Evolutionary conservation across 768 basidiomycete species (phyloP).

Genomic region (Tulasnella sp.): DNA sequence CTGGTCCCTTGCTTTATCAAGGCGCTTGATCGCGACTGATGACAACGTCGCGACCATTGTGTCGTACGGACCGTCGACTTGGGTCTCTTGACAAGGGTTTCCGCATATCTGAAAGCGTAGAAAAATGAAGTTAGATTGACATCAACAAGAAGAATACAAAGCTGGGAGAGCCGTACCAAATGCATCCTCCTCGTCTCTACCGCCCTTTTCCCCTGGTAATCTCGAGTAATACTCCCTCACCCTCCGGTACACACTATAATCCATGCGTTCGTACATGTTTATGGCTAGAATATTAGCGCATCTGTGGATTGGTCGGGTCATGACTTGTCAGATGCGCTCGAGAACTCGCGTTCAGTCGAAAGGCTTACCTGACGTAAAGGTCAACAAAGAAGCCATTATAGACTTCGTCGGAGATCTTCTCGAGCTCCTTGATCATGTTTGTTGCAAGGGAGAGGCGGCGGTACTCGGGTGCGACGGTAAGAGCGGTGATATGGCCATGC

Average conservation of each 20-base stretch:
- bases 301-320: not conserved
- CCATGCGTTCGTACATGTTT: constrained; percentile 82
- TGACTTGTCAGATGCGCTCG: not conserved
- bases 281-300: constrained; percentile 79
- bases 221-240: constrained; percentile 85
- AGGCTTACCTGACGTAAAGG: constrained; percentile 63
- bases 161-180: constrained; percentile 54
- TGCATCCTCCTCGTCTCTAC: constrained; percentile 77
- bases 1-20: not conserved
- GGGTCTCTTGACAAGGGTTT: constrained; percentile 34
- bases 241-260: constrained; percentile 84
- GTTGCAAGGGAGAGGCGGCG: constrained; percentile 79
- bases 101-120: constrained; percentile 33
- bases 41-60: constrained; percentile 31
- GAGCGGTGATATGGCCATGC: constrained; percentile 92
- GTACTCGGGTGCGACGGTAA: constrained; percentile 90
- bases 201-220: constrained; percentile 58
- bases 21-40: constrained; percentile 23
- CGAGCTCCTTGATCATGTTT: constrained; percentile 78
- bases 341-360: constrained; percentile 8
- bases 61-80: constrained; percentile 27
- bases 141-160: not conserved
- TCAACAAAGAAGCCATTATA: constrained; percentile 90
- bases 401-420: constrained; percentile 68
- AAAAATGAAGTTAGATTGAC: not conserved